Evolutionary conservation across 2,329 filamentous ascomycete species (phyloP).

Genomic region (Colletotrichum theobromicola): DNA sequence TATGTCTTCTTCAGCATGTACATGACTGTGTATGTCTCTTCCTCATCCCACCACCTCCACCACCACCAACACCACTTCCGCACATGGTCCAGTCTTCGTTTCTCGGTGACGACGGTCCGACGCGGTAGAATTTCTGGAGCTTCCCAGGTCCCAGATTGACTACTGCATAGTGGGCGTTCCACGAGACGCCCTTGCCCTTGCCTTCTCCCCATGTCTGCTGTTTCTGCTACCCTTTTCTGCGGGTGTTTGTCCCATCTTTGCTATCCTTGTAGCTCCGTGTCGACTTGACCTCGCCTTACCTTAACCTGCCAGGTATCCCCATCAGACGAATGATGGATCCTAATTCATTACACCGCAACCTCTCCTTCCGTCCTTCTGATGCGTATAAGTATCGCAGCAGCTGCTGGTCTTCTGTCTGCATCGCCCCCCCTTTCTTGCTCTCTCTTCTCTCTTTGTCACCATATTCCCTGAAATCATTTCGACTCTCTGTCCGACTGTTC

Average conservation of each 20-base stretch:
- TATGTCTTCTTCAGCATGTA: background rate
- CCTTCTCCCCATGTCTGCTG: background rate
- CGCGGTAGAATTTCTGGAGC: slow-evolving; percentile 44
- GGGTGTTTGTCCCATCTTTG: slow-evolving; percentile 14
- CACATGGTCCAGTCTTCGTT: slow-evolving; percentile 36
- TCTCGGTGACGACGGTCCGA: slow-evolving; percentile 61
- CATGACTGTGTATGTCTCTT: background rate
- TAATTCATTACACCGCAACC: background rate
- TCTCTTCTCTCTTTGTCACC: background rate
- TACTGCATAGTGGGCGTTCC: slow-evolving; percentile 5
- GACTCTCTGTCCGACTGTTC: background rate
- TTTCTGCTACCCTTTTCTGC: background rate
- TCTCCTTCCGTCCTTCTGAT: background rate
- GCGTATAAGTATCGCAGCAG: slow-evolving; percentile 17
- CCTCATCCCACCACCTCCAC: background rate
- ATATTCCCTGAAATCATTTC: background rate
- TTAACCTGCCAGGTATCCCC: background rate
- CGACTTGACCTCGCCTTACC: slow-evolving; percentile 3
- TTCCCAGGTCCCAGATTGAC: slow-evolving; percentile 24
- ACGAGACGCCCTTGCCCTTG: slow-evolving; percentile 22
- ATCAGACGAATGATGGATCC: background rate
- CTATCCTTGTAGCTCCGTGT: background rate
- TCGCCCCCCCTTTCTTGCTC: background rate
- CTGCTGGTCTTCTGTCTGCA: background rate
- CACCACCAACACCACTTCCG: background rate